Evolutionary conservation across 768 basidiomycete genomes (phyloP).

Genomic region (Lactifluus rugatus): DNA sequence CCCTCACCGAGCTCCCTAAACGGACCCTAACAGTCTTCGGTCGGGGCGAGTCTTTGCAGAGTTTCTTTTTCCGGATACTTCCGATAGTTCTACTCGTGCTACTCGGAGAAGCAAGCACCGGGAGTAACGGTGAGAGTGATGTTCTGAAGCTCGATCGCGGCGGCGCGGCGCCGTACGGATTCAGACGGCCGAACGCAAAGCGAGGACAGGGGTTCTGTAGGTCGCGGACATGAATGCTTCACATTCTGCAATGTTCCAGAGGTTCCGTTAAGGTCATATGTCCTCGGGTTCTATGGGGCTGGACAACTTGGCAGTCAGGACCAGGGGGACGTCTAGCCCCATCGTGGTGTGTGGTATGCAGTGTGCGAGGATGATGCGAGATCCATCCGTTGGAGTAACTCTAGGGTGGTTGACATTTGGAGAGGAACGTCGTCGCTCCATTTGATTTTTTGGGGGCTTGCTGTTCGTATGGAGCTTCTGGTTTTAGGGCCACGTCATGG

Average conservation of each 20-base stretch:
- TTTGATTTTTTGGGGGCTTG: not conserved
- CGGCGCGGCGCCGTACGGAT: not conserved
- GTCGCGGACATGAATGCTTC: not conserved
- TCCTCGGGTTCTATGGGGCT: not conserved
- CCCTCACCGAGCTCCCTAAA: no score
- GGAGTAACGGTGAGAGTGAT: no score
- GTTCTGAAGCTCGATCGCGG: no score
- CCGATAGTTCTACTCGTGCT: no score
- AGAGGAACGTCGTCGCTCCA: no score
- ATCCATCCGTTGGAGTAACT: not conserved
- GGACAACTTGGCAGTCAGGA: not conserved
- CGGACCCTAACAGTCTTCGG: no score
- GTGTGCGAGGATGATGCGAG: not conserved
- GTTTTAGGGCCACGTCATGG: not conserved
- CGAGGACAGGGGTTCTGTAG: not conserved
- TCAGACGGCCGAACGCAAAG: not conserved
- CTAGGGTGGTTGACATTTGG: no score
- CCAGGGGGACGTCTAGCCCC: not conserved
- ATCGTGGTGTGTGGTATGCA: not conserved
- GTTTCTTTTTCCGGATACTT: no score
- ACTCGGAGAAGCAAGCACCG: no score
- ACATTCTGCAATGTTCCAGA: not conserved
- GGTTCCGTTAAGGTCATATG: not conserved
- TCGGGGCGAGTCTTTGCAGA: no score
- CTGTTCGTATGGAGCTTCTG: not conserved